These are phyloP conservation scores for Pistacia integerrima DNA, from an alignment of 345 rosid genomes.

Conservation along the genomic window DNA sequence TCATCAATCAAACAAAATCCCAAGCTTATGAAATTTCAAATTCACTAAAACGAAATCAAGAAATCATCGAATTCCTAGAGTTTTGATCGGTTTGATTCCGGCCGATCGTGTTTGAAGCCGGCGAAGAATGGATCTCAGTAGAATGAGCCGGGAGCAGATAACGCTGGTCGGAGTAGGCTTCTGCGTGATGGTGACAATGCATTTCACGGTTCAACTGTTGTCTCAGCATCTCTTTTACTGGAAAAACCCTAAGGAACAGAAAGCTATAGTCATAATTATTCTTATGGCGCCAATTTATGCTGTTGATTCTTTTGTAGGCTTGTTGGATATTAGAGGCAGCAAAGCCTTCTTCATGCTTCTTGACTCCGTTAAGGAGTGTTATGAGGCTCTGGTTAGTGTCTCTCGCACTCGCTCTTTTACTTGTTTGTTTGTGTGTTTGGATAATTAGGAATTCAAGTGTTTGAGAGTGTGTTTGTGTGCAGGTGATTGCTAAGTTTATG, in stretches of 20 bases:
- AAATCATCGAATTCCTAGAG: neutral
- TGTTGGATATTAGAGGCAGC: constrained; percentile 78
- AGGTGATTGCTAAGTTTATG: constrained; percentile 96
- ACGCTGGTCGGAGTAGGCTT: constrained; percentile 65
- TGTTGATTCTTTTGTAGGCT: constrained; percentile 65
- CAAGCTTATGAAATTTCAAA: too few species aligned
- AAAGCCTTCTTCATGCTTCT: constrained; percentile 75
- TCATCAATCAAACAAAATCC: neutral
- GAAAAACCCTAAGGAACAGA: constrained; percentile 96
- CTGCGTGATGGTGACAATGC: constrained; percentile 62
- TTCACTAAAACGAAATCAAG: too few species aligned
- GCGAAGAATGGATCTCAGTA: constrained; percentile 57
- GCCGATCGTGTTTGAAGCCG: too few species aligned
- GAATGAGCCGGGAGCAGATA: constrained; percentile 56
- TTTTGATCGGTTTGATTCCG: neutral
- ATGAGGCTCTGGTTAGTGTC: constrained; percentile 83
- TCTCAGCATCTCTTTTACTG: constrained; percentile 85
- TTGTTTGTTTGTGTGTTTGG: neutral
- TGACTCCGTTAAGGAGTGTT: constrained; percentile 91
- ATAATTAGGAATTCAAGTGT: neutral
- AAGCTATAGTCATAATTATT: constrained; percentile 81
- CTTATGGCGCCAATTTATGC: constrained; percentile 96
- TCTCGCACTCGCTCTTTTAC: neutral
- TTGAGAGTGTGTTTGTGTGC: constrained; percentile 12
- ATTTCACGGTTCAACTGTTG: constrained; percentile 78